Evolutionary conservation across 768 basidiomycete genomes (phyloP).

Genomic region (Hypholoma sublateritium): DNA sequence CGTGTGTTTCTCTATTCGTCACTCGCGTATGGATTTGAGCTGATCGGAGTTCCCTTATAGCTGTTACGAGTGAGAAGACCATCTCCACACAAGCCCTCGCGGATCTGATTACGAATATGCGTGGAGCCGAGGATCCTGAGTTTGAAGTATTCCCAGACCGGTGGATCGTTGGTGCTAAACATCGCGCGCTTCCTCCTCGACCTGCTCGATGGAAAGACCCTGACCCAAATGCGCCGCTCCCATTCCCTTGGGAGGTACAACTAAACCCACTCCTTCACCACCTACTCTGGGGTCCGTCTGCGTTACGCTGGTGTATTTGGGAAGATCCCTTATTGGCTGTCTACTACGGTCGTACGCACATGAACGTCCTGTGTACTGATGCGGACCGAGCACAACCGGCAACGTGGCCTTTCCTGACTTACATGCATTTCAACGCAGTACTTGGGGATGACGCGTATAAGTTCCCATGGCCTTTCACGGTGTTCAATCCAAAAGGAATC

Average conservation of each 20-base stretch:
- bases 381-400: constrained; percentile 56
- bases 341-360: constrained; percentile 28
- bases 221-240: constrained; percentile 33
- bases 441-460: constrained; percentile 48
- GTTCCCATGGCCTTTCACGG: constrained; percentile 59
- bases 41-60: constrained; percentile 2
- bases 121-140: constrained; percentile 25
- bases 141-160: constrained; percentile 32
- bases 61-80: constrained; percentile 17
- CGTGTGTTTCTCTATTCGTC: constrained; percentile 32
- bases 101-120: constrained; percentile 31
- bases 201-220: constrained; percentile 47
- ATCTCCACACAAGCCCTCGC: constrained; percentile 24
- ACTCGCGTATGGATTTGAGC: not conserved
- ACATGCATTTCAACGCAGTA: constrained; percentile 53
- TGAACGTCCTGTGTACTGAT: constrained; percentile 28
- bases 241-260: constrained; percentile 49
- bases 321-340: constrained; percentile 20
- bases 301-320: constrained; percentile 51
- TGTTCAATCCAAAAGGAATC: constrained; percentile 45
- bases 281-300: constrained; percentile 35
- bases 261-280: constrained; percentile 60
- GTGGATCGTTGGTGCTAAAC: constrained; percentile 48
- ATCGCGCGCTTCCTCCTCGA: constrained; percentile 49
- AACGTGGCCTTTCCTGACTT: constrained; percentile 59